Percentiles rank a stretch among this genome's conserved stretches.
These are phyloP conservation scores for Musa beccarii DNA, from an alignment of 176 grass and related monocot species.

Conservation along the genomic window DNA sequence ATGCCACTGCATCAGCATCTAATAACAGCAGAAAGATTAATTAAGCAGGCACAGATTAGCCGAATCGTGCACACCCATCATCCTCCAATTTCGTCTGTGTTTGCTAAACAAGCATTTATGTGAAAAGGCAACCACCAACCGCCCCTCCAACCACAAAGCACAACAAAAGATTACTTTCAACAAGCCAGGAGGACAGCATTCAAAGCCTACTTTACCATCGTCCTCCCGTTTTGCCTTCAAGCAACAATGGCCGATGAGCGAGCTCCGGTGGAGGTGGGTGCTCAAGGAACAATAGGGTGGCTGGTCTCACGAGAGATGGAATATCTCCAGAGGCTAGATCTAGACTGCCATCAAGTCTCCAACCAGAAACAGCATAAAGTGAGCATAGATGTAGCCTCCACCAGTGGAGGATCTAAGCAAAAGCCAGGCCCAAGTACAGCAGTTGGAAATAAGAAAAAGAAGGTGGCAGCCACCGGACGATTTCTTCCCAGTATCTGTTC, in stretches of 20 bases:
- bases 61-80: background rate
- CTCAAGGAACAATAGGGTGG: background rate
- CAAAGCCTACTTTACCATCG: too few species aligned
- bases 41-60: background rate
- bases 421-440: background rate
- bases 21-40: background rate
- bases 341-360: background rate
- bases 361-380: background rate
- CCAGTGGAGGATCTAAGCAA: background rate
- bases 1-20: background rate
- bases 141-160: background rate
- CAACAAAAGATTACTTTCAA: too few species aligned
- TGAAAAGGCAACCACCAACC: background rate
- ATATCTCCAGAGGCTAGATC: background rate
- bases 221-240: background rate
- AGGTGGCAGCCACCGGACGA: background rate
- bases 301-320: constrained; percentile 5
- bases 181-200: too few species aligned
- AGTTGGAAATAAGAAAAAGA: background rate
- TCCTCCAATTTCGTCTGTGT: background rate
- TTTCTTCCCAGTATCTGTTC: constrained; percentile 7
- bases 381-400: background rate
- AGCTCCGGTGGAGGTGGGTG: background rate
- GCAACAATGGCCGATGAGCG: background rate
- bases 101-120: background rate